Evolutionary conservation across 441 rosid species (phyloP).

Genomic region (Gossypium gossypioides): DNA sequence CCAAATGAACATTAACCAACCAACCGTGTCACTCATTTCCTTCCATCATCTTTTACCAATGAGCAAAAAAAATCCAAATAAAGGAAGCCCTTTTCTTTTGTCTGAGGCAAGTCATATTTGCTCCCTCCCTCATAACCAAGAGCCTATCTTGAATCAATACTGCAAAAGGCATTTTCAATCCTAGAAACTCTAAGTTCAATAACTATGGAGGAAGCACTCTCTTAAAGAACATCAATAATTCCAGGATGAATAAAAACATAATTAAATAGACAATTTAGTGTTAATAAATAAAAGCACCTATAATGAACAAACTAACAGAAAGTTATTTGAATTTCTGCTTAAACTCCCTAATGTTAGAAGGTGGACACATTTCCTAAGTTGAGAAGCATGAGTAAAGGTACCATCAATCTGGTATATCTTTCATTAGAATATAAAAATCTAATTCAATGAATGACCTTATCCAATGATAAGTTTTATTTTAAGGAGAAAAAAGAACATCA

Average conservation of each 20-base stretch:
- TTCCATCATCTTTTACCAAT: not conserved
- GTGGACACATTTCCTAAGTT: not conserved
- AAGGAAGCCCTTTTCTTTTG: not conserved
- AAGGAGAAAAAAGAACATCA: not conserved
- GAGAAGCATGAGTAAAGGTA: not conserved
- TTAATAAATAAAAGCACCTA: not conserved
- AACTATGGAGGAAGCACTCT: not conserved
- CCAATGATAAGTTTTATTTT: not conserved
- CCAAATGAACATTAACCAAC: not conserved
- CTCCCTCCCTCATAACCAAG: not conserved
- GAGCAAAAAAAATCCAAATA: not conserved
- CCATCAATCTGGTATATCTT: not conserved
- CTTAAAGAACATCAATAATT: not conserved
- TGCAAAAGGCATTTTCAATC: not conserved
- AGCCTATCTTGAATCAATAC: not conserved
- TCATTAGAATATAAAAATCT: not conserved
- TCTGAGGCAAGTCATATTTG: not conserved
- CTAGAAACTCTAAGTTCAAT: not conserved
- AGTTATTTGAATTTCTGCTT: not conserved
- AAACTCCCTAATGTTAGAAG: not conserved
- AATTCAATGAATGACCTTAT: not conserved
- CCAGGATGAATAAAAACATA: not conserved
- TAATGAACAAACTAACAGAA: not conserved
- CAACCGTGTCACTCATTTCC: not conserved
- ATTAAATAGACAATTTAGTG: not conserved